Percentiles rank a stretch among this genome's conserved stretches.
Evolutionary conservation across 805 yeast species (phyloP).

Genomic region (Suhomyces sp.): DNA sequence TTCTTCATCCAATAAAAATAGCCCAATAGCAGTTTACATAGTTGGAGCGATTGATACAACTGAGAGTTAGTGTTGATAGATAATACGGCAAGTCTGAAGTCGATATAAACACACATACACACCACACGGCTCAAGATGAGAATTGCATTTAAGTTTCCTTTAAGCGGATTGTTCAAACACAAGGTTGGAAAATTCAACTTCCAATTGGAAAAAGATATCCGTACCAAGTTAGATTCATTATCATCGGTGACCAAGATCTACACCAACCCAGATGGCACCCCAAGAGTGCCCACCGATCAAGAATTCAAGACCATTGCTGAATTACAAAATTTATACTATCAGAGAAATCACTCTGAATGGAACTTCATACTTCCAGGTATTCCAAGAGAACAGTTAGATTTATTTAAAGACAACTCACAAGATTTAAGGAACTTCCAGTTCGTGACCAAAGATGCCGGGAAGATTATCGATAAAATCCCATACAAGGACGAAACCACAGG

Average conservation of each 20-base stretch:
- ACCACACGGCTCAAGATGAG: constrained; percentile 25
- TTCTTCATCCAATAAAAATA: constrained; percentile 21
- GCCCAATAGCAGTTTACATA: constrained; percentile 16
- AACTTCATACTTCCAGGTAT: constrained; percentile 46
- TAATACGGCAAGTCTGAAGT: background rate
- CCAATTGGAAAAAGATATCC: constrained; percentile 58
- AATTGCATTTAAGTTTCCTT: constrained; percentile 42
- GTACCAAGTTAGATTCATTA: constrained; percentile 57
- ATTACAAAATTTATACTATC: constrained; percentile 57
- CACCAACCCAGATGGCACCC: constrained; percentile 73
- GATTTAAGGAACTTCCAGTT: constrained; percentile 57
- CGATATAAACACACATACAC: constrained; percentile 1
- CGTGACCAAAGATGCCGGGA: constrained; percentile 48
- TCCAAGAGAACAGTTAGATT: constrained; percentile 50
- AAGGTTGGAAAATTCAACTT: constrained; percentile 42
- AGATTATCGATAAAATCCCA: constrained; percentile 80
- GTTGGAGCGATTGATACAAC: background rate
- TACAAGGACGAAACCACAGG: constrained; percentile 78
- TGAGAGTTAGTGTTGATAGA: constrained; percentile 1
- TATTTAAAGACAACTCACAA: constrained; percentile 58
- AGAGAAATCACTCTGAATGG: constrained; percentile 54
- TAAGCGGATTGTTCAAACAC: constrained; percentile 36
- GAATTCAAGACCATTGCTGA: constrained; percentile 74
- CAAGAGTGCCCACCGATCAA: constrained; percentile 63
- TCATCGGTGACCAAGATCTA: constrained; percentile 66